Evolutionary conservation across 768 basidiomycete species (phyloP).

Genomic region (Serendipita sp.): DNA sequence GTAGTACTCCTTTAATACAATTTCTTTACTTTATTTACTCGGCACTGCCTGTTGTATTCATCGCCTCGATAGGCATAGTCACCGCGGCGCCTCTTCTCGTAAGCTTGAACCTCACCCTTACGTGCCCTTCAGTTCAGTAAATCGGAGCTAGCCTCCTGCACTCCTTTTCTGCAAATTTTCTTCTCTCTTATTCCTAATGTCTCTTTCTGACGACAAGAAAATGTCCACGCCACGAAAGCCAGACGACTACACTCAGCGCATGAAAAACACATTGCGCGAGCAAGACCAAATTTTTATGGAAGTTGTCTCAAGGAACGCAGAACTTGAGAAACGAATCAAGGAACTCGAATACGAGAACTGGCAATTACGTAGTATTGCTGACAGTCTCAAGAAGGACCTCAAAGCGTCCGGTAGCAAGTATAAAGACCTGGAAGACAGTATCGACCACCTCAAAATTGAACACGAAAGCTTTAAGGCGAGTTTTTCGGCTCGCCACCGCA

Average conservation of each 20-base stretch:
- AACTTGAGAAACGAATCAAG: background rate
- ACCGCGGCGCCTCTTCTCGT: no score
- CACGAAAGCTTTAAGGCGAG: background rate
- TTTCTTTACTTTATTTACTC: no score
- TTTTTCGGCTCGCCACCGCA: background rate
- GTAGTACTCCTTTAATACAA: no score
- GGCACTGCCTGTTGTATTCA: no score
- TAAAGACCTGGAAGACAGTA: background rate
- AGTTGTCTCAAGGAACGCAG: background rate
- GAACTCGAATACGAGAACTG: background rate
- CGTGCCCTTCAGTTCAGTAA: background rate
- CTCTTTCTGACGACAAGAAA: background rate
- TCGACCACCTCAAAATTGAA: background rate
- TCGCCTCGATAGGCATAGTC: no score
- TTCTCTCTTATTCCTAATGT: background rate
- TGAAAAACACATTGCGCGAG: background rate
- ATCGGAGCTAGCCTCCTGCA: conserved; percentile 1
- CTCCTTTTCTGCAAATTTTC: background rate
- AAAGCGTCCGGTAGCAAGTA: background rate
- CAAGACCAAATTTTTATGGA: background rate
- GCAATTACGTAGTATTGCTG: background rate
- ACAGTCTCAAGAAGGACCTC: background rate
- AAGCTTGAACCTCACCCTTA: no score
- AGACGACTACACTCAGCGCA: background rate
- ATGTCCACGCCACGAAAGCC: background rate